Percentiles rank a stretch among this genome's conserved stretches.
Evolutionary conservation across 2,329 filamentous ascomycete species (phyloP).

Genomic region (Monilinia fructicola): DNA sequence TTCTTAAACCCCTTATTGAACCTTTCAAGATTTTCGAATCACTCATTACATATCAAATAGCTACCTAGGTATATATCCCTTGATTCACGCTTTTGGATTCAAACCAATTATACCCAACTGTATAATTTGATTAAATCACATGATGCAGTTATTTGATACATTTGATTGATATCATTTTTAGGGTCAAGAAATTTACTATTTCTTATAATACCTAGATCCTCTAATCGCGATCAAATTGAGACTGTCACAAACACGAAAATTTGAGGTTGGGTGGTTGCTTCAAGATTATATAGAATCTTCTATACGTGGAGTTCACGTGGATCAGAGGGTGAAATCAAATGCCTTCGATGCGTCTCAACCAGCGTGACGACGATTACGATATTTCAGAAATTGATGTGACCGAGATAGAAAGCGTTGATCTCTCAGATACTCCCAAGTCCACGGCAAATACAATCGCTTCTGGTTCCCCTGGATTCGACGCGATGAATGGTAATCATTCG

Average conservation of each 20-base stretch:
- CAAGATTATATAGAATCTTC: background rate
- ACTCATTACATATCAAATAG: background rate
- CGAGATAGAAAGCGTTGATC: conserved; percentile 7
- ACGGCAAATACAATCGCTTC: background rate
- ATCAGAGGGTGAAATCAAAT: background rate
- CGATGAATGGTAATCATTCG: background rate
- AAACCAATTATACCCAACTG: background rate
- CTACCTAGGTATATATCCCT: background rate
- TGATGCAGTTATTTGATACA: background rate
- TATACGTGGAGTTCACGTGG: conserved; percentile 12
- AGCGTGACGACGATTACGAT: conserved; percentile 8
- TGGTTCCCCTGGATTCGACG: background rate
- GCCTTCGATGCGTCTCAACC: background rate
- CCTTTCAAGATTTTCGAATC: background rate
- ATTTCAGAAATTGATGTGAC: background rate
- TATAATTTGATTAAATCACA: conserved; percentile 2
- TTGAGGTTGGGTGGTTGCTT: background rate
- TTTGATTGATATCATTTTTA: background rate
- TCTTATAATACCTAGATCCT: too few relatives aligned
- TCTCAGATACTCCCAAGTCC: conserved; percentile 9
- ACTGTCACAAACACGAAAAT: background rate
- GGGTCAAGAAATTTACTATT: background rate
- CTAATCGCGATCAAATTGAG: background rate
- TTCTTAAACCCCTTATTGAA: background rate
- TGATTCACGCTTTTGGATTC: conserved; percentile 1